phyloP scores from a whole-genome alignment of 1,139 yeast species.

The Yamadazyma pseudoaaseri region DNA sequence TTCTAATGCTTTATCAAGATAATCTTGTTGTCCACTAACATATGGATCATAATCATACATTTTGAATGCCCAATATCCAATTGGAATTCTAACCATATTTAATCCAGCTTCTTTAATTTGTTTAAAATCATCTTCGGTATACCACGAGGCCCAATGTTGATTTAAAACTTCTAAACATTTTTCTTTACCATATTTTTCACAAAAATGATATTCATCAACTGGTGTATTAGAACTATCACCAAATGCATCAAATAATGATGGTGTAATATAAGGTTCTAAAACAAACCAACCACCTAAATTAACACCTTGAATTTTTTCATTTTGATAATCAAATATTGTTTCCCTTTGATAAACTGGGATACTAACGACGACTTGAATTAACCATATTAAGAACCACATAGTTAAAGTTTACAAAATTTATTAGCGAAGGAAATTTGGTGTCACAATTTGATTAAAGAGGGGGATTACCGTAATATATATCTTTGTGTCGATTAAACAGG shows the following conservation, averaged over 20 bases:
- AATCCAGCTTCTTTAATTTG: constrained; percentile 66
- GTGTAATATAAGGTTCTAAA: constrained; percentile 80
- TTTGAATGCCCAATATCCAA: constrained; percentile 95
- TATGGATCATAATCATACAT: constrained; percentile 72
- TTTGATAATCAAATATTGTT: constrained; percentile 44
- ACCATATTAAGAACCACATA: background rate
- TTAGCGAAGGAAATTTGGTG: too few species aligned
- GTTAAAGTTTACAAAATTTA: constrained; percentile 1
- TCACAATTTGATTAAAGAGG: too few species aligned
- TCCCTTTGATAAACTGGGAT: constrained; percentile 12
- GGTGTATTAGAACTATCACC: constrained; percentile 51
- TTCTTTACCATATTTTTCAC: constrained; percentile 60
- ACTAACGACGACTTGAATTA: background rate
- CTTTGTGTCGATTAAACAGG: too few species aligned
- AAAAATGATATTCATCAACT: constrained; percentile 80
- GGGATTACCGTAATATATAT: too few species aligned
- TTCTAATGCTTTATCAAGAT: constrained; percentile 69
- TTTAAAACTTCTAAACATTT: constrained; percentile 52
- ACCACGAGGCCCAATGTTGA: constrained; percentile 79
- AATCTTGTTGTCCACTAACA: constrained; percentile 77
- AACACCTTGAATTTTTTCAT: constrained; percentile 66
- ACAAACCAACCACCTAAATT: constrained; percentile 94
- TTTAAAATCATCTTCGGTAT: constrained; percentile 69
- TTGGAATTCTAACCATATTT: constrained; percentile 85
- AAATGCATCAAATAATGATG: constrained; percentile 66